phyloP scores from a whole-genome alignment of 441 rosid genomes.

The Erodium moschatum region DNA sequence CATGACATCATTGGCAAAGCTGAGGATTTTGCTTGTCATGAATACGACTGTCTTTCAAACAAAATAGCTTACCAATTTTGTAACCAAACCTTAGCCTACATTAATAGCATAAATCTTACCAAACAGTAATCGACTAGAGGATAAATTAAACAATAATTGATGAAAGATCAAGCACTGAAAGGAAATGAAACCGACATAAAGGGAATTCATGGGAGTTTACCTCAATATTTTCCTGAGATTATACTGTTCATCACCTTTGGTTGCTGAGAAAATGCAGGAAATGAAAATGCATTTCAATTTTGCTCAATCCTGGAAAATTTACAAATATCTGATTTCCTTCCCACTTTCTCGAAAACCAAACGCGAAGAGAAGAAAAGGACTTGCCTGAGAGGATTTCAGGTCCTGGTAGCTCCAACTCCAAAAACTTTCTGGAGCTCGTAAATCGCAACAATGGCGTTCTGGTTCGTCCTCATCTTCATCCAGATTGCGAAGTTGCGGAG shows the following conservation, averaged over 20 bases:
- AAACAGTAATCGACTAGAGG: neutral
- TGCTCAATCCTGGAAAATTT: neutral
- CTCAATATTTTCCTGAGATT: neutral
- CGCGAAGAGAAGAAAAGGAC: neutral
- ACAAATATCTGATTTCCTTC: neutral
- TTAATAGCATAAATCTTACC: slow-evolving; percentile 3
- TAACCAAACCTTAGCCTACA: neutral
- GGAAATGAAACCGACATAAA: neutral
- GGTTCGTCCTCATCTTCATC: neutral
- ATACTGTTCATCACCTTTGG: neutral
- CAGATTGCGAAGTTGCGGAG: neutral
- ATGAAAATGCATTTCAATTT: neutral
- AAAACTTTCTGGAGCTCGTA: neutral
- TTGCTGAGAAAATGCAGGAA: slow-evolving; percentile 1
- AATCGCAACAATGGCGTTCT: neutral
- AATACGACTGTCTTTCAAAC: neutral
- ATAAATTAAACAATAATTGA: neutral
- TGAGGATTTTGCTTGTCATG: neutral
- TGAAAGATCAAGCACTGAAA: too few species aligned
- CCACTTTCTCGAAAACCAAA: neutral
- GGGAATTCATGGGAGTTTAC: neutral
- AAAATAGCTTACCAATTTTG: neutral
- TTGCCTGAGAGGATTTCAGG: neutral
- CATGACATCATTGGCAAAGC: neutral
- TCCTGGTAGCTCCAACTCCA: neutral